These are phyloP conservation scores for Phytophthora capsici DNA, from an alignment of 352 stramenopile species.

Conservation along the genomic window DNA sequence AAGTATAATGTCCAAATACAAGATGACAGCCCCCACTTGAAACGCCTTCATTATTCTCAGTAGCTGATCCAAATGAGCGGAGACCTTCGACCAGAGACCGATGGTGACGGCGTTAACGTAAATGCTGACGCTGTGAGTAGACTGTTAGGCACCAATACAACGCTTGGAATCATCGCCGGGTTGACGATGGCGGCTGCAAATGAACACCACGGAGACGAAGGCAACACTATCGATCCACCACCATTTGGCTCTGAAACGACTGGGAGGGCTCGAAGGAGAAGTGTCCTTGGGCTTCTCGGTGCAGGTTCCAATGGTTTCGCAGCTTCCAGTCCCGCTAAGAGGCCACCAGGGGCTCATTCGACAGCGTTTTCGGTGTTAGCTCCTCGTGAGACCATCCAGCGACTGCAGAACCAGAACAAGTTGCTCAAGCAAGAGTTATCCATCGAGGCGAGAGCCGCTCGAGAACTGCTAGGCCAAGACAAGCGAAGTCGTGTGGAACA, in stretches of 20 bases:
- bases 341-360: slow-evolving; percentile 6
- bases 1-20: slow-evolving; percentile 35
- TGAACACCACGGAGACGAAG: slow-evolving; percentile 43
- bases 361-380: slow-evolving; percentile 68
- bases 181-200: slow-evolving; percentile 52
- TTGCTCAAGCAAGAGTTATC: slow-evolving; percentile 76
- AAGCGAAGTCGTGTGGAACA: slow-evolving; percentile 65
- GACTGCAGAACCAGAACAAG: slow-evolving; percentile 78
- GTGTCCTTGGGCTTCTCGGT: slow-evolving; percentile 14
- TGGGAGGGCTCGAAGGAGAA: slow-evolving; percentile 15
- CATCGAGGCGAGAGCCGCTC: slow-evolving; percentile 69
- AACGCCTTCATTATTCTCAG: slow-evolving; percentile 24
- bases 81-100: slow-evolving; percentile 28
- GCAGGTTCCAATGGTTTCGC: slow-evolving; percentile 11
- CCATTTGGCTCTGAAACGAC: slow-evolving; percentile 4
- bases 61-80: slow-evolving; percentile 26
- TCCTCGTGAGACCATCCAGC: slow-evolving; percentile 73
- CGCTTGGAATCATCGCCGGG: slow-evolving; percentile 61
- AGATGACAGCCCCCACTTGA: slow-evolving; percentile 30
- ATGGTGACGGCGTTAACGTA: slow-evolving; percentile 14
- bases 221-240: slow-evolving; percentile 10
- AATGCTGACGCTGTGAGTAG: slow-evolving; percentile 35
- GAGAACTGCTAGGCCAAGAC: slow-evolving; percentile 55
- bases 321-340: slow-evolving; percentile 40
- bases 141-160: slow-evolving; percentile 50